Evolutionary conservation across 2,329 filamentous ascomycete genomes (phyloP).

Genomic region (Epichloe elymi): DNA sequence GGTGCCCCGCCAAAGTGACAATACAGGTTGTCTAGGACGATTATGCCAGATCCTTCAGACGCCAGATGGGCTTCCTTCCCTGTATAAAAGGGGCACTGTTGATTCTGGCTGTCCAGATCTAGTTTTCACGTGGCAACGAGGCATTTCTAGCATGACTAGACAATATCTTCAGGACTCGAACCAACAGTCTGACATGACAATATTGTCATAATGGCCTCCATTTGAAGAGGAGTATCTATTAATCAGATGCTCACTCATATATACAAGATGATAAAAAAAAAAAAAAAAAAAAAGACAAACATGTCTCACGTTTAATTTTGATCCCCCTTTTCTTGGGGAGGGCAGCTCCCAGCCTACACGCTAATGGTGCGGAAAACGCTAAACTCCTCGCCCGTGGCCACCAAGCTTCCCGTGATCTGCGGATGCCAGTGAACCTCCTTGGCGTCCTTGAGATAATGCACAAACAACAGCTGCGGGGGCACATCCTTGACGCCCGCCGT

Average conservation of each 20-base stretch:
- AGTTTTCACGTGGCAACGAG: too few relatives aligned
- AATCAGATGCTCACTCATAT: background rate
- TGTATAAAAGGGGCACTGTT: slow-evolving; percentile 10
- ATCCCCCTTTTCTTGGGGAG: too few relatives aligned
- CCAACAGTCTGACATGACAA: too few relatives aligned
- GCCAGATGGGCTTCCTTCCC: slow-evolving; percentile 3
- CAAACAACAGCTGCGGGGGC: slow-evolving; percentile 86
- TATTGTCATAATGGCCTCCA: slow-evolving; percentile 7
- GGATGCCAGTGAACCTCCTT: slow-evolving; percentile 98
- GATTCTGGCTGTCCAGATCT: too few relatives aligned
- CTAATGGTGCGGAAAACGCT: slow-evolving; percentile 76
- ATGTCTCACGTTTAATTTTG: too few relatives aligned
- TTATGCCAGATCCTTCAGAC: slow-evolving; percentile 4
- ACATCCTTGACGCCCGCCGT: slow-evolving; percentile 79
- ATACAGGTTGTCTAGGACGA: background rate
- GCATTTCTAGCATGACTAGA: too few relatives aligned
- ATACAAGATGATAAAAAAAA: background rate
- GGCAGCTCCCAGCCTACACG: slow-evolving; percentile 35
- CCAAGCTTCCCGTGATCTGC: slow-evolving; percentile 79
- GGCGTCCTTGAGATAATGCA: slow-evolving; percentile 88
- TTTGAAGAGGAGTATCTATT: background rate
- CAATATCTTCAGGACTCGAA: too few relatives aligned
- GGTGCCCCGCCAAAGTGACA: too few relatives aligned
- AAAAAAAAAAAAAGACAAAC: background rate
- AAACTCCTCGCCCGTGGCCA: slow-evolving; percentile 86